phyloP scores from a whole-genome alignment of 2,329 filamentous ascomycete species.

The Pyrenochaeta sp. region DNA sequence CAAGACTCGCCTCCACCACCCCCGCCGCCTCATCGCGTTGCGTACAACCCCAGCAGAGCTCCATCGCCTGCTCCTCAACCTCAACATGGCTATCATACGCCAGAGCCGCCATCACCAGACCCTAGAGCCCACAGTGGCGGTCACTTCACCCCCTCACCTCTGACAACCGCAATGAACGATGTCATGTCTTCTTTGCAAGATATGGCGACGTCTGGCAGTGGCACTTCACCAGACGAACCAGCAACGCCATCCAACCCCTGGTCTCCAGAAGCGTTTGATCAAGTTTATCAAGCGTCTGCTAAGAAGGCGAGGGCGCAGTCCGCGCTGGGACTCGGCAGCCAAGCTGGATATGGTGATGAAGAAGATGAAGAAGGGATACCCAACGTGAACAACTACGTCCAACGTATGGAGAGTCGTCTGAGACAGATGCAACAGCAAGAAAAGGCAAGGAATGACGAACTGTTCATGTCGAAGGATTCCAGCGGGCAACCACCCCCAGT shows the following conservation, averaged over 20 bases:
- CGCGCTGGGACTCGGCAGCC: conserved; percentile 72
- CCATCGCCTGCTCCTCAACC: conserved; percentile 45
- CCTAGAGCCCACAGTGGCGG: conserved; percentile 29
- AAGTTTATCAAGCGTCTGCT: conserved; percentile 55
- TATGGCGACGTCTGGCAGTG: conserved; percentile 70
- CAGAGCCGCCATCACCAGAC: conserved; percentile 72
- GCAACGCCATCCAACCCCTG: conserved; percentile 75
- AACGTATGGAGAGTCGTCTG: conserved; percentile 88
- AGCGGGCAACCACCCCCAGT: conserved; percentile 65
- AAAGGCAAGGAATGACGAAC: conserved; percentile 54
- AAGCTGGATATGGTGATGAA: conserved; percentile 48
- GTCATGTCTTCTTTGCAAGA: conserved; percentile 95
- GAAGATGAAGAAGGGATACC: conserved; percentile 70
- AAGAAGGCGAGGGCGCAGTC: conserved; percentile 66
- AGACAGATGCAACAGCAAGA: conserved; percentile 70
- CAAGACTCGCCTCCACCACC: conserved; percentile 77
- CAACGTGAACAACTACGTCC: conserved; percentile 84
- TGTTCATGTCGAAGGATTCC: conserved; percentile 56
- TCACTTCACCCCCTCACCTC: conserved; percentile 80
- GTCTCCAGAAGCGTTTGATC: conserved; percentile 88
- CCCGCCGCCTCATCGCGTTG: conserved; percentile 77
- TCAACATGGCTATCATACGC: conserved; percentile 63
- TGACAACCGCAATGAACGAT: conserved; percentile 96
- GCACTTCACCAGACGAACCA: conserved; percentile 62
- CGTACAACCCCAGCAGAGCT: conserved; percentile 57